Evolutionary conservation across 2,329 filamentous ascomycete species (phyloP).

Genomic region (Aspergillus fischeri): DNA sequence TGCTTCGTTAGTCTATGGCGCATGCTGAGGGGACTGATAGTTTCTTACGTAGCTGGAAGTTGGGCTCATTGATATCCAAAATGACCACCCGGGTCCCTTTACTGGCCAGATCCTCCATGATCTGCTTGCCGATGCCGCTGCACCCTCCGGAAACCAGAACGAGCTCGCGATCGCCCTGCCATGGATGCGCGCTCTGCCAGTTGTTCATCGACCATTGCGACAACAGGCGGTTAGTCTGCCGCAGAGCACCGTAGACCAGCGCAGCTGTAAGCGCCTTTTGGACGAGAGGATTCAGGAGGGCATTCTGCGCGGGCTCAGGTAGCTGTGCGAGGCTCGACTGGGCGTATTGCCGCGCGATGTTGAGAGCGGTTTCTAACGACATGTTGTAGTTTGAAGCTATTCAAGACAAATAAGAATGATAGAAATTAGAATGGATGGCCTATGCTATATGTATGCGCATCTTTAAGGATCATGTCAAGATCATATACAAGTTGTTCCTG

Average conservation of each 20-base stretch:
- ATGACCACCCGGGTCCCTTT: conserved; percentile 32
- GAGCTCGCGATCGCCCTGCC: conserved; percentile 27
- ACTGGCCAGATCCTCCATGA: conserved; percentile 28
- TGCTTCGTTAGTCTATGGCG: background rate
- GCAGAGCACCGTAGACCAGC: conserved; percentile 21
- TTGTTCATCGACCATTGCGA: conserved; percentile 29
- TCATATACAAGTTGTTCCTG: background rate
- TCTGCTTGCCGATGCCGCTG: conserved; percentile 37
- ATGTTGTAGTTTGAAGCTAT: conserved; percentile 11
- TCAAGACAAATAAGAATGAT: background rate
- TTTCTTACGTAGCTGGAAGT: conserved; percentile 24
- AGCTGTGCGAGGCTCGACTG: conserved; percentile 22
- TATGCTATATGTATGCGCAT: background rate
- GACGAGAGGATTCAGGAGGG: conserved; percentile 23
- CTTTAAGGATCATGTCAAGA: background rate
- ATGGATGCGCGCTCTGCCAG: conserved; percentile 23
- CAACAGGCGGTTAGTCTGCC: conserved; percentile 26
- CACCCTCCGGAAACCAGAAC: conserved; percentile 36
- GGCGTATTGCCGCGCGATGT: conserved; percentile 22
- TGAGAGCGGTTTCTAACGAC: conserved; percentile 14
- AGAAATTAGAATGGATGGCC: background rate
- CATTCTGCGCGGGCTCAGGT: conserved; percentile 24
- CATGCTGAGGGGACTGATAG: background rate
- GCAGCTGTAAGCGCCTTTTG: conserved; percentile 24
- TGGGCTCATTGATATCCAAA: conserved; percentile 34